Evolutionary conservation across 1,284 basidiomycete genomes (phyloP).

Genomic region (Lentinula novae-zelandiae): DNA sequence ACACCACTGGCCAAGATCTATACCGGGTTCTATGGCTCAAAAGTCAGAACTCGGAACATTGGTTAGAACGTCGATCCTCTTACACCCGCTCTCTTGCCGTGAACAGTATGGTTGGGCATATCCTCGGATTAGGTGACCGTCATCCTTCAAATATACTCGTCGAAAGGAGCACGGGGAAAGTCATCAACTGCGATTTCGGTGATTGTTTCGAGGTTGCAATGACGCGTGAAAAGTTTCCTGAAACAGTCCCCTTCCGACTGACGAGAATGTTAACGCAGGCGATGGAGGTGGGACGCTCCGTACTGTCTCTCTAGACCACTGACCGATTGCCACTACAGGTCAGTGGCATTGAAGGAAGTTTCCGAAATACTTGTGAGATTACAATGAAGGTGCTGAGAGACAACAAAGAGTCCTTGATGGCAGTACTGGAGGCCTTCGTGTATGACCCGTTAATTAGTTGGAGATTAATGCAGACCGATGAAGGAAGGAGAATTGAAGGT

Average conservation of each 20-base stretch:
- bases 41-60: constrained; percentile 93
- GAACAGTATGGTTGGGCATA: constrained; percentile 97
- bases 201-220: constrained; percentile 95
- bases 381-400: constrained; percentile 96
- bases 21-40: constrained; percentile 98
- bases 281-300: constrained; percentile 78
- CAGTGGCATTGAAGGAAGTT: constrained; percentile 97
- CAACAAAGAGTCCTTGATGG: constrained; percentile 98
- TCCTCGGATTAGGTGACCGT: constrained; percentile 96
- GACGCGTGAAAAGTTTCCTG: constrained; percentile 98
- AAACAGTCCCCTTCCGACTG: constrained; percentile 97
- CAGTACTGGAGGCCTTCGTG: constrained; percentile 93
- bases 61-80: constrained; percentile 95
- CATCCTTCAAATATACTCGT: constrained; percentile 97
- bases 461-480: constrained; percentile 77
- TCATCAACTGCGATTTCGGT: constrained; percentile 97
- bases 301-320: background rate
- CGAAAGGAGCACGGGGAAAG: constrained; percentile 90
- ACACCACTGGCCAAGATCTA: constrained; percentile 98
- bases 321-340: constrained; percentile 46
- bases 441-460: constrained; percentile 90
- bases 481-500: constrained; percentile 65
- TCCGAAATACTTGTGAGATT: constrained; percentile 94
- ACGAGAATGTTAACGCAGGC: constrained; percentile 99
- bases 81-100: constrained; percentile 95